These are phyloP conservation scores for Paramecium pentaurelia DNA, from an alignment of 73 alveolate genomes.

Conservation along the genomic window DNA sequence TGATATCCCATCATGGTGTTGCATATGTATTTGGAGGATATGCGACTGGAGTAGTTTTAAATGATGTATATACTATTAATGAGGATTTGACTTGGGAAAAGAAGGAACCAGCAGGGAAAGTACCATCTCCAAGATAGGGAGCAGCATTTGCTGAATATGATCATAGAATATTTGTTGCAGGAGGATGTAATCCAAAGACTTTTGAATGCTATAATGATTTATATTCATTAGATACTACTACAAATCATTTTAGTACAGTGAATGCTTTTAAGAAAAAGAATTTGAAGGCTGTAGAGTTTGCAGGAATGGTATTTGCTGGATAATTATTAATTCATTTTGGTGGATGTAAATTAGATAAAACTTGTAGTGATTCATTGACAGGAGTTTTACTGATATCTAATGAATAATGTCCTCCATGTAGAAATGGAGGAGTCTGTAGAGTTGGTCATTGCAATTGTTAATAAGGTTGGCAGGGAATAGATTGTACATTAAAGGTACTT, in stretches of 20 bases:
- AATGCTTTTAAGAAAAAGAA: neutral
- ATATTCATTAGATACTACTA: neutral
- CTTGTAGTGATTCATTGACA: constrained; percentile 3
- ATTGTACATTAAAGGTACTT: constrained; percentile 27
- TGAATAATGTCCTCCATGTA: constrained; percentile 41
- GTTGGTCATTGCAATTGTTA: constrained; percentile 20
- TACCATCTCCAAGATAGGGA: constrained; percentile 49
- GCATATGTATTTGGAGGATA: constrained; percentile 57
- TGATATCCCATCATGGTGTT: constrained; percentile 40
- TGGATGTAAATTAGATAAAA: constrained; percentile 32
- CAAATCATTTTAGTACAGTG: neutral
- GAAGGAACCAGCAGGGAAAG: constrained; percentile 7
- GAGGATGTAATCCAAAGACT: constrained; percentile 53
- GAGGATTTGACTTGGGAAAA: constrained; percentile 52
- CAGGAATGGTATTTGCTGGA: neutral
- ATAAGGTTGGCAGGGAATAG: constrained; percentile 35
- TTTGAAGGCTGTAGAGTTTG: constrained; percentile 15
- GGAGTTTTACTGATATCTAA: neutral
- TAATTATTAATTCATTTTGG: constrained; percentile 33
- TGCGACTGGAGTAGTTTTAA: constrained; percentile 23
- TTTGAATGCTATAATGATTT: constrained; percentile 51
- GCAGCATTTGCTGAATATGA: constrained; percentile 34
- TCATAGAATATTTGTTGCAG: constrained; percentile 15
- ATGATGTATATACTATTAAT: constrained; percentile 35
- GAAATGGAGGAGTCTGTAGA: constrained; percentile 56